These are phyloP conservation scores for Astragalus glycyphyllos DNA, from an alignment of 306 rosid genomes.

Conservation along the genomic window DNA sequence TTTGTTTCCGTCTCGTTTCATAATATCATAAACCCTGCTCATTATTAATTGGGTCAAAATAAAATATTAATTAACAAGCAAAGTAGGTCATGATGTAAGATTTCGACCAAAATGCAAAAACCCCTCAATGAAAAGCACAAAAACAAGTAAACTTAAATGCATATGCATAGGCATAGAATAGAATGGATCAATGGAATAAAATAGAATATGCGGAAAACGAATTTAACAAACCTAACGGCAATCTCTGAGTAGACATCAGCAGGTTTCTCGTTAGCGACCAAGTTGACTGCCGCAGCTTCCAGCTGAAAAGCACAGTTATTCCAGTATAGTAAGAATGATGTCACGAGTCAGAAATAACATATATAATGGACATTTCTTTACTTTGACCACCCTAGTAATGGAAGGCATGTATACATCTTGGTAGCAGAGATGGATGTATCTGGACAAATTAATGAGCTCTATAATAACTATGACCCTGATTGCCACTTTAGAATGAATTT, in stretches of 20 bases:
- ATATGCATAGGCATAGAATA: background rate
- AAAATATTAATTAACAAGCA: constrained; percentile 20
- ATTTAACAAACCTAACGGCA: constrained; percentile 64
- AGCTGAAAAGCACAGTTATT: constrained; percentile 53
- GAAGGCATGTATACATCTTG: too few relatives aligned
- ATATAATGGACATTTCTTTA: constrained; percentile 9
- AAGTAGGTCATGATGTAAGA: background rate
- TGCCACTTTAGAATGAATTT: too few relatives aligned
- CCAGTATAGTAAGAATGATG: constrained; percentile 40
- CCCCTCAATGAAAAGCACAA: constrained; percentile 18
- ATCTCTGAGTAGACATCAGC: constrained; percentile 91
- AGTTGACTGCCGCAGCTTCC: constrained; percentile 93
- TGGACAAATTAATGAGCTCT: too few relatives aligned
- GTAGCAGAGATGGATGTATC: too few relatives aligned
- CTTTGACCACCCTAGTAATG: background rate
- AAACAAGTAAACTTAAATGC: constrained; percentile 23
- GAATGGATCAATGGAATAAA: background rate
- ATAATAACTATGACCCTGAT: too few relatives aligned
- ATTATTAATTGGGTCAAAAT: constrained; percentile 22
- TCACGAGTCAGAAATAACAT: constrained; percentile 28
- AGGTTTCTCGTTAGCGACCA: constrained; percentile 77
- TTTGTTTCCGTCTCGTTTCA: constrained; percentile 72
- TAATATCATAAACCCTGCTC: constrained; percentile 78
- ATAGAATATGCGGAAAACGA: constrained; percentile 6
- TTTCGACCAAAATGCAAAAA: background rate